Conservation (phyloP, 2,329 filamentous ascomycete species). For the Arthrobotrys conoides region DNA sequence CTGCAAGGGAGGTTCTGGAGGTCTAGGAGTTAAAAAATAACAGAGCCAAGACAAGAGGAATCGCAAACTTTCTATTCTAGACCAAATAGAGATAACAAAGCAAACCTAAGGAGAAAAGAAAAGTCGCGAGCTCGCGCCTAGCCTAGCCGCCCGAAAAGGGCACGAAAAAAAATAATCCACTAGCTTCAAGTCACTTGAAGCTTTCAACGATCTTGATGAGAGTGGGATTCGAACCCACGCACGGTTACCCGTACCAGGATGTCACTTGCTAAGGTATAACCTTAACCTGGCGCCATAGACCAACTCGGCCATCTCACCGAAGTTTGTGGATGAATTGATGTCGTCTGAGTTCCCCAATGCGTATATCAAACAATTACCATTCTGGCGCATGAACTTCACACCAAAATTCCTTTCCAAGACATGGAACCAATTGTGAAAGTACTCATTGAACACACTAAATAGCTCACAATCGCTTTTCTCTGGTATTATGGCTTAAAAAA, state of each 20-base stretch:
- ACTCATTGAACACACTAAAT: background rate
- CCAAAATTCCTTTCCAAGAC: background rate
- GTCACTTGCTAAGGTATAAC: conserved; percentile 59
- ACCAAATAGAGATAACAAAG: background rate
- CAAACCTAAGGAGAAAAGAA: background rate
- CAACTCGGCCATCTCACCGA: conserved; percentile 61
- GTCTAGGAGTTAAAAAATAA: too few species aligned
- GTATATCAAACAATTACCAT: conserved; percentile 17
- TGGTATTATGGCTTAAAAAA: background rate
- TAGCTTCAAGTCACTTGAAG: conserved; percentile 5
- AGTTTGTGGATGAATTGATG: conserved; percentile 51
- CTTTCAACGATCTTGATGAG: conserved; percentile 54
- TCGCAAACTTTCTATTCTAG: background rate
- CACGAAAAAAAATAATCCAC: conserved; percentile 25
- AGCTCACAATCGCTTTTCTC: too few species aligned
- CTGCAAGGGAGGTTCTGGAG: too few species aligned
- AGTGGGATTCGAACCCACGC: conserved; percentile 62
- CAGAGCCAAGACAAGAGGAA: background rate
- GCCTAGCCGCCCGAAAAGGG: background rate
- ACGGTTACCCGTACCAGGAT: conserved; percentile 61
- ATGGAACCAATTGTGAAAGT: too few species aligned
- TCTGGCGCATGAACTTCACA: background rate
- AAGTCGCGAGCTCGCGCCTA: background rate
- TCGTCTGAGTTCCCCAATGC: conserved; percentile 1
- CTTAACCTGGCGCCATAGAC: conserved; percentile 62